Evolutionary conservation across 352 stramenopile genomes (phyloP).

Genomic region (Phytopythium helicoides): DNA sequence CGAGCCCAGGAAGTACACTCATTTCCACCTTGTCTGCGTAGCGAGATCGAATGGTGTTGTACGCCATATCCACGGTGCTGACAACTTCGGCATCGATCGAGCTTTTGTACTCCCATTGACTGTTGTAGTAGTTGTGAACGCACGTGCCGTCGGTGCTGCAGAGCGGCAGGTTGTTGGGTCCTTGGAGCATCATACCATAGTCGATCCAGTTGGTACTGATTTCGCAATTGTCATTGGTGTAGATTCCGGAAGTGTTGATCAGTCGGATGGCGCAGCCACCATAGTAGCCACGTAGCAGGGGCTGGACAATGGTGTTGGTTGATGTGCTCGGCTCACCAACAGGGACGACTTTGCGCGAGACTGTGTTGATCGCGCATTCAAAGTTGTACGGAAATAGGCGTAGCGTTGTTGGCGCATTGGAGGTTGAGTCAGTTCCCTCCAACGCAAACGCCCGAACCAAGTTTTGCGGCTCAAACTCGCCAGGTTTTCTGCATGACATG

Average conservation of each 20-base stretch:
- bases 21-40: conserved; percentile 7
- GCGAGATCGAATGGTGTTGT: conserved; percentile 8
- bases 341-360: conserved; percentile 3
- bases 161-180: conserved; percentile 19
- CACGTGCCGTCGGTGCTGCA: conserved; percentile 19
- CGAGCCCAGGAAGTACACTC: conserved; percentile 1
- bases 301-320: conserved; percentile 18
- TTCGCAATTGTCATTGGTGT: conserved; percentile 15
- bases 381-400: conserved; percentile 37
- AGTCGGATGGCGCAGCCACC: conserved; percentile 14
- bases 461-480: conserved; percentile 1
- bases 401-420: conserved; percentile 8
- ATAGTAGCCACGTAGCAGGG: conserved; percentile 22
- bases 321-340: not conserved
- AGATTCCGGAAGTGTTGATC: conserved; percentile 22
- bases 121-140: conserved; percentile 34
- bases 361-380: conserved; percentile 8
- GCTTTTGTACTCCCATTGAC: conserved; percentile 17
- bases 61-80: not conserved
- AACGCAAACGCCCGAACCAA: conserved; percentile 2
- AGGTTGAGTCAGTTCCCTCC: conserved; percentile 4
- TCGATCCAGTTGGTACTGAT: conserved; percentile 17
- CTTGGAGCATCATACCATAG: conserved; percentile 28
- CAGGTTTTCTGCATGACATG: conserved; percentile 7
- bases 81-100: conserved; percentile 10